phyloP scores from a whole-genome alignment of 2,329 filamentous ascomycete species.

The Uncinocarpus reesii region DNA sequence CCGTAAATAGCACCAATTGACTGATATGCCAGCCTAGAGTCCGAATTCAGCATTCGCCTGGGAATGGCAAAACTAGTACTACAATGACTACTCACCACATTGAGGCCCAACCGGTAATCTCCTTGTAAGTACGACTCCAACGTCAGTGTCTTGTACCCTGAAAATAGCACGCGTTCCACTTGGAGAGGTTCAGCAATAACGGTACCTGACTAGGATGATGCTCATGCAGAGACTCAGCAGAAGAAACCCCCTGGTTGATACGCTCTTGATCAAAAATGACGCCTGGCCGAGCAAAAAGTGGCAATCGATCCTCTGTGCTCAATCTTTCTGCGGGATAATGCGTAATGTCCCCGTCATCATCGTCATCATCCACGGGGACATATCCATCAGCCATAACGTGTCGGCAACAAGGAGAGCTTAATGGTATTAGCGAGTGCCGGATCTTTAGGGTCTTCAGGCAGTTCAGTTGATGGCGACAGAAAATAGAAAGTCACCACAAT shows the following conservation, averaged over 20 bases:
- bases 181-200: too few relatives aligned
- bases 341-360: constrained; percentile 12
- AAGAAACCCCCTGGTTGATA: background rate
- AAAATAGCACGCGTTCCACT: too few relatives aligned
- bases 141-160: background rate
- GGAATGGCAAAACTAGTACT: background rate
- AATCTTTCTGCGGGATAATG: background rate
- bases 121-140: constrained; percentile 7
- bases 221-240: constrained; percentile 4
- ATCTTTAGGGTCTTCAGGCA: background rate
- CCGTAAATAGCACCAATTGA: constrained; percentile 50
- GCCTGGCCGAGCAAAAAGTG: constrained; percentile 1
- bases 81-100: constrained; percentile 16
- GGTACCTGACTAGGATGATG: constrained; percentile 11
- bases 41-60: background rate
- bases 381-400: constrained; percentile 16
- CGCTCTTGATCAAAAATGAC: constrained; percentile 9
- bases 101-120: constrained; percentile 15
- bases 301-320: constrained; percentile 1
- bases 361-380: constrained; percentile 16
- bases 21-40: constrained; percentile 42
- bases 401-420: background rate
- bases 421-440: background rate
- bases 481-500: too few relatives aligned
- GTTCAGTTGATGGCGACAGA: background rate